Conservation (phyloP, 164 flowering plant genomes). For the Pachysandra terminalis region DNA sequence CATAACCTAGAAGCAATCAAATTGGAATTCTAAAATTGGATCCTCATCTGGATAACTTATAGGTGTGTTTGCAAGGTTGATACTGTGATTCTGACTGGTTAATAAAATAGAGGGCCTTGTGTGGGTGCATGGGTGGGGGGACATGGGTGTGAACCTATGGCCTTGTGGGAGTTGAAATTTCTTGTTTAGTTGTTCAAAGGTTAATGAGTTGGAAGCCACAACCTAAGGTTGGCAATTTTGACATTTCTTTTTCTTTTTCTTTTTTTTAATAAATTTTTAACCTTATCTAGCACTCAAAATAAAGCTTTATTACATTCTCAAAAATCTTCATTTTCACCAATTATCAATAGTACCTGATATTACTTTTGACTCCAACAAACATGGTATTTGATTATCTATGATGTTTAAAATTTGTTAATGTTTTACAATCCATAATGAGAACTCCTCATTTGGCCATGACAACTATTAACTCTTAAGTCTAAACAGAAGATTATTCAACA, state of each 20-base stretch:
- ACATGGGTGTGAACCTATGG: background rate
- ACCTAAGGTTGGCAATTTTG: background rate
- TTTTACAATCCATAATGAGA: background rate
- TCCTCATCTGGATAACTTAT: too few relatives aligned
- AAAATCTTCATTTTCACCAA: background rate
- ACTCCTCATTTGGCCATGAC: background rate
- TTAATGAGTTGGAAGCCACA: background rate
- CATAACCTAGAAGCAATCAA: too few relatives aligned
- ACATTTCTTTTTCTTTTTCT: too few relatives aligned
- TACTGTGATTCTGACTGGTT: too few relatives aligned
- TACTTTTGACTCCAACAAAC: background rate
- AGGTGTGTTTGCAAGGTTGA: too few relatives aligned
- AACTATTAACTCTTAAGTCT: background rate
- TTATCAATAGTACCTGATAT: background rate
- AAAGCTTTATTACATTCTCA: background rate
- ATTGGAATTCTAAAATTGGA: too few relatives aligned
- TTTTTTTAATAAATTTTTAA: too few relatives aligned
- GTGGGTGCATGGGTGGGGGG: too few relatives aligned
- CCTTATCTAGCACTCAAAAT: background rate
- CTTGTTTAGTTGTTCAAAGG: background rate
- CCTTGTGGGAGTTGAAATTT: background rate
- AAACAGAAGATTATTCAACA: conserved; percentile 1
- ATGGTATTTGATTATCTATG: too few relatives aligned
- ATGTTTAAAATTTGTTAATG: too few relatives aligned
- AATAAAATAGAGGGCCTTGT: too few relatives aligned